phyloP scores from a whole-genome alignment of 805 yeast genomes.

The Cyberlindnera amylophila region DNA sequence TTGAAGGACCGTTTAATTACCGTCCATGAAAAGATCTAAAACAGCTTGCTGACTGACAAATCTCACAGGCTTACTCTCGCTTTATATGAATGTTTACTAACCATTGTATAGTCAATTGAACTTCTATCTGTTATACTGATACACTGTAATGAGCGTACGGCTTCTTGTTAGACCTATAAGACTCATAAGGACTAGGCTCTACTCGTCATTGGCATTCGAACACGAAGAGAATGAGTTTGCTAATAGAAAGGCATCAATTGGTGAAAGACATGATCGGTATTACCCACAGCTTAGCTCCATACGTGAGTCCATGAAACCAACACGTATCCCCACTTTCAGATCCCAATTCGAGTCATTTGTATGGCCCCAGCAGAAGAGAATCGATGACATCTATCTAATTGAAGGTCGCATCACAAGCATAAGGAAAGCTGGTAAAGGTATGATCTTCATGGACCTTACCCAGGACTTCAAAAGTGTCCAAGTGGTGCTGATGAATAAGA shows the following conservation, averaged over 20 bases:
- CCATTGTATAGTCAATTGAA: neutral
- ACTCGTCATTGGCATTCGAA: slow-evolving; percentile 17
- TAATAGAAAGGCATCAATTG: slow-evolving; percentile 21
- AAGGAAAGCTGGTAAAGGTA: slow-evolving; percentile 63
- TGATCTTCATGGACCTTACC: slow-evolving; percentile 62
- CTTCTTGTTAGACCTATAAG: no score
- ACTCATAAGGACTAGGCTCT: no score
- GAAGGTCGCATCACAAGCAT: slow-evolving; percentile 59
- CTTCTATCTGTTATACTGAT: no score
- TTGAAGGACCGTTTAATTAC: slow-evolving; percentile 32
- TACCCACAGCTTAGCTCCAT: slow-evolving; percentile 26
- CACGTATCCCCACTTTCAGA: slow-evolving; percentile 40
- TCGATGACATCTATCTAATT: slow-evolving; percentile 23
- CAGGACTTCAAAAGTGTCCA: slow-evolving; percentile 63
- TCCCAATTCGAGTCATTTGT: slow-evolving; percentile 25
- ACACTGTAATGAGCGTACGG: slow-evolving; percentile 1
- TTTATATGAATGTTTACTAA: no score
- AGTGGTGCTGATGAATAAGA: slow-evolving; percentile 52
- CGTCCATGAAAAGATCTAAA: slow-evolving; percentile 28
- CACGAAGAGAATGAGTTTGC: slow-evolving; percentile 25
- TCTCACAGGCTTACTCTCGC: no score
- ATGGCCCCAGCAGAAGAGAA: slow-evolving; percentile 23
- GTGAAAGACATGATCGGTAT: slow-evolving; percentile 9
- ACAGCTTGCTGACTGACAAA: slow-evolving; percentile 8
- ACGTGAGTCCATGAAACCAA: slow-evolving; percentile 13